Conservation (phyloP, 1,139 yeast species). For the Blastobotrys niveus region DNA sequence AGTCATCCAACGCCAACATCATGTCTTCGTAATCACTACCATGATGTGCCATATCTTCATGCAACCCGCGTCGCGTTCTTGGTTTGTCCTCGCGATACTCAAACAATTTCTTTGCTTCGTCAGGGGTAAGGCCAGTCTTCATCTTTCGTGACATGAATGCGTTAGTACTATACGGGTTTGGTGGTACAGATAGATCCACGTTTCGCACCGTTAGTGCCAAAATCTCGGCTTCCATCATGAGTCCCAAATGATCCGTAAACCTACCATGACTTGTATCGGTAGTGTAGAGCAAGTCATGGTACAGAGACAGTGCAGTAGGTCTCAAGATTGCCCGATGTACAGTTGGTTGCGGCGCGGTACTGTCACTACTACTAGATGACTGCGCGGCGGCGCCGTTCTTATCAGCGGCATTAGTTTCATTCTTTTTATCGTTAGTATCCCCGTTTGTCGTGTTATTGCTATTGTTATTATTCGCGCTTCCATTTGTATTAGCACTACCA, state of each 20-base stretch:
- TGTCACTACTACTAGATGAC: constrained; percentile 6
- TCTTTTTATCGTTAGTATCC: too few relatives aligned
- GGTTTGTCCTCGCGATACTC: constrained; percentile 27
- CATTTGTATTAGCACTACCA: constrained; percentile 4
- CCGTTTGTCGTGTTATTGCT: background rate
- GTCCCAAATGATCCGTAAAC: constrained; percentile 71
- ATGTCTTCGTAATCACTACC: constrained; percentile 80
- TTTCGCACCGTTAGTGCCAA: constrained; percentile 72
- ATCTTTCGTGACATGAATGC: constrained; percentile 5
- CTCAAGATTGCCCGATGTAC: constrained; percentile 69
- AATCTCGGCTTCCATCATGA: constrained; percentile 79
- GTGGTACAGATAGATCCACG: constrained; percentile 63
- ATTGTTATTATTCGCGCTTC: background rate
- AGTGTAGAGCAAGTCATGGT: constrained; percentile 78
- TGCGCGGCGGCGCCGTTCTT: too few relatives aligned
- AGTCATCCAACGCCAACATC: constrained; percentile 52
- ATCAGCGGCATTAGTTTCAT: too few relatives aligned
- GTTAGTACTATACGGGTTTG: constrained; percentile 10
- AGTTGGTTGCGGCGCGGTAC: constrained; percentile 29
- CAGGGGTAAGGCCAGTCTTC: background rate
- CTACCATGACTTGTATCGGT: constrained; percentile 65
- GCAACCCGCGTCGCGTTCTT: constrained; percentile 36
- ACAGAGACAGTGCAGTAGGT: constrained; percentile 75
- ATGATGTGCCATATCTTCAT: constrained; percentile 65
- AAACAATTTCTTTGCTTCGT: constrained; percentile 21